Percentiles rank a stretch among this genome's conserved stretches.
phyloP scores from a whole-genome alignment of 495 filamentous ascomycete genomes.

The Aspergillus taichungensis region DNA sequence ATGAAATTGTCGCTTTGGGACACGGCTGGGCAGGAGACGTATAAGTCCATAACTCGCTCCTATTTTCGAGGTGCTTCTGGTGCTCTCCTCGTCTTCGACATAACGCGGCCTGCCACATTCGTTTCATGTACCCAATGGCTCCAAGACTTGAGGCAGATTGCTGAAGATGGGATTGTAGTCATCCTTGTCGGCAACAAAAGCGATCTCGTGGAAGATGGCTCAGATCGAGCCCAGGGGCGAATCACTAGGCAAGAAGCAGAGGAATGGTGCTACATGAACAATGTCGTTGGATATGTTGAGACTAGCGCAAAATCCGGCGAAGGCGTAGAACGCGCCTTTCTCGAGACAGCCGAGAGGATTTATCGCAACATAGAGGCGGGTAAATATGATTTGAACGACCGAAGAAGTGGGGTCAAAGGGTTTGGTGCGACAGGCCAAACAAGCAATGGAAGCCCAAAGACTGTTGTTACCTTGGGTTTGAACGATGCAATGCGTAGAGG shows the following conservation, averaged over 20 bases:
- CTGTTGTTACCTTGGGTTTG: constrained; percentile 45
- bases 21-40: constrained; percentile 94
- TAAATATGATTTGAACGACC: constrained; percentile 88
- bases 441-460: constrained; percentile 34
- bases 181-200: constrained; percentile 92
- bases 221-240: constrained; percentile 57
- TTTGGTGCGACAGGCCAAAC: constrained; percentile 45
- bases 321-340: constrained; percentile 85
- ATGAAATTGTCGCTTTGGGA: constrained; percentile 88
- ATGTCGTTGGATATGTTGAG: constrained; percentile 83
- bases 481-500: constrained; percentile 45
- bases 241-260: constrained; percentile 73
- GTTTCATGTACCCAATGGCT: constrained; percentile 81
- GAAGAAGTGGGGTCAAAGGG: constrained; percentile 86
- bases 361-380: constrained; percentile 92
- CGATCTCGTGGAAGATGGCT: constrained; percentile 54
- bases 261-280: constrained; percentile 77
- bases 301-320: constrained; percentile 93
- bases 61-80: constrained; percentile 94
- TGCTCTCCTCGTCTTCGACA: constrained; percentile 90
- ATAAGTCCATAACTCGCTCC: constrained; percentile 86
- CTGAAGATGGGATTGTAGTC: constrained; percentile 87
- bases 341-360: constrained; percentile 87
- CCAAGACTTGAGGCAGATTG: constrained; percentile 82
- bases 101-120: constrained; percentile 79